Conservation (phyloP, 202 grass and related monocot genomes). For the Digitaria exilis region DNA sequence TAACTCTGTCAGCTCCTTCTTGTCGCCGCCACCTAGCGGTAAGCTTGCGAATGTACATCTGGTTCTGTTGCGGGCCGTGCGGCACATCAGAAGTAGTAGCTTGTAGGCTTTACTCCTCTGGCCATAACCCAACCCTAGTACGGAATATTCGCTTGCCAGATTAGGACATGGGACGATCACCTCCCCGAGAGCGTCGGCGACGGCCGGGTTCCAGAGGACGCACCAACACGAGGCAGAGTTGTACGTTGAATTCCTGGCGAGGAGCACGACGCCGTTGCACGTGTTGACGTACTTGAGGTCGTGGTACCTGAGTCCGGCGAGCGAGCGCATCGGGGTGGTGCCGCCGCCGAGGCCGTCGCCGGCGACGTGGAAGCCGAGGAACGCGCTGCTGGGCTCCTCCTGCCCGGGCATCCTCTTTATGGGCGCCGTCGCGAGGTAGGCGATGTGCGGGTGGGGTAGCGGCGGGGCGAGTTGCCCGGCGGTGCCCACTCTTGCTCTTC, state of each 20-base stretch:
- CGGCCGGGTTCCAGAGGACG: neutral
- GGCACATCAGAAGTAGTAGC: neutral
- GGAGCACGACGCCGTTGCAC: constrained; percentile 21
- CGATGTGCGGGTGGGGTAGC: neutral
- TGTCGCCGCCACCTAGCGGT: neutral
- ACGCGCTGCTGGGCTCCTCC: neutral
- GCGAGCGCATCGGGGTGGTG: neutral
- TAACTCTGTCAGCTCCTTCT: too few relatives aligned
- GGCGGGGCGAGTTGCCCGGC: constrained; percentile 3
- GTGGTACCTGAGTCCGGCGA: neutral
- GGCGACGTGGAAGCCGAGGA: constrained; percentile 19
- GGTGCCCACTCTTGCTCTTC: neutral
- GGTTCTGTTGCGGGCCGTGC: neutral
- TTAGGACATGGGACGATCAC: neutral
- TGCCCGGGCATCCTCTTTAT: neutral
- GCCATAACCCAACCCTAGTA: neutral
- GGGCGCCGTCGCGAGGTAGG: neutral
- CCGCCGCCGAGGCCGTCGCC: neutral
- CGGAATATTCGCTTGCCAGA: too few relatives aligned
- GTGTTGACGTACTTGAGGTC: neutral
- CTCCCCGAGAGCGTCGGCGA: neutral
- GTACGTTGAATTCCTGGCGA: neutral
- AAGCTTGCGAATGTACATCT: neutral
- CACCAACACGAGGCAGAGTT: neutral
- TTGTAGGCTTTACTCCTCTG: neutral